phyloP scores from a whole-genome alignment of 192 early-diverging fungal species.

The Diversispora eburnea region DNA sequence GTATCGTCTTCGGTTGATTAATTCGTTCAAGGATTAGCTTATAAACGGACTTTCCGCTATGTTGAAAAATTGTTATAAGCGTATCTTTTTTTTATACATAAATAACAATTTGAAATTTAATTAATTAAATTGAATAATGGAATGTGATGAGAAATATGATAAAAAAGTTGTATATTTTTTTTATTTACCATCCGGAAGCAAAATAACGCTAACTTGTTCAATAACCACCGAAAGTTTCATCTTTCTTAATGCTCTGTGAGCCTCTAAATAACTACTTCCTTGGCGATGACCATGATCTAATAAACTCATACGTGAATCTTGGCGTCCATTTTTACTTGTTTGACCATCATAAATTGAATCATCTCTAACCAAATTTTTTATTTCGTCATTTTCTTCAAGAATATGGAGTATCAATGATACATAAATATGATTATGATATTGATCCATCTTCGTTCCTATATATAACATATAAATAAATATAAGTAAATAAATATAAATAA shows the following conservation, averaged over 20 bases:
- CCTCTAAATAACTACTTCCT: slow-evolving; percentile 5
- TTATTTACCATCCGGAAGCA: slow-evolving; percentile 30
- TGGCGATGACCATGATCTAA: slow-evolving; percentile 9
- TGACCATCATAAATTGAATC: not conserved
- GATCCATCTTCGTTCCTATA: slow-evolving; percentile 31
- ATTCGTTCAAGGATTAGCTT: slow-evolving; percentile 38
- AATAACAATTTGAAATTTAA: not conserved
- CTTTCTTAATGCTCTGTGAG: slow-evolving; percentile 14
- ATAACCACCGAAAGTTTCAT: slow-evolving; percentile 17
- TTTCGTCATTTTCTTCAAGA: not conserved
- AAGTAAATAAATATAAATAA: not conserved
- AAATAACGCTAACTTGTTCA: slow-evolving; percentile 42
- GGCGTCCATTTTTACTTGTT: too few relatives aligned
- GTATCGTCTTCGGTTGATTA: slow-evolving; percentile 29
- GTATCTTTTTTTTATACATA: slow-evolving; percentile 21
- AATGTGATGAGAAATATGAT: not conserved
- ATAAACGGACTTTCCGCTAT: slow-evolving; percentile 37
- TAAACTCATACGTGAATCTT: not conserved
- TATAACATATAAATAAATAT: not conserved
- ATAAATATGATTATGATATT: slow-evolving; percentile 27
- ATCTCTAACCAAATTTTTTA: not conserved
- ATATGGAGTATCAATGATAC: slow-evolving; percentile 30
- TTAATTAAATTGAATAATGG: not conserved
- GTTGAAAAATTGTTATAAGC: slow-evolving; percentile 41
- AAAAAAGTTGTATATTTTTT: not conserved